These are phyloP conservation scores for Epichloe coenophiala DNA, from an alignment of 2,329 filamentous ascomycete genomes.

Conservation along the genomic window DNA sequence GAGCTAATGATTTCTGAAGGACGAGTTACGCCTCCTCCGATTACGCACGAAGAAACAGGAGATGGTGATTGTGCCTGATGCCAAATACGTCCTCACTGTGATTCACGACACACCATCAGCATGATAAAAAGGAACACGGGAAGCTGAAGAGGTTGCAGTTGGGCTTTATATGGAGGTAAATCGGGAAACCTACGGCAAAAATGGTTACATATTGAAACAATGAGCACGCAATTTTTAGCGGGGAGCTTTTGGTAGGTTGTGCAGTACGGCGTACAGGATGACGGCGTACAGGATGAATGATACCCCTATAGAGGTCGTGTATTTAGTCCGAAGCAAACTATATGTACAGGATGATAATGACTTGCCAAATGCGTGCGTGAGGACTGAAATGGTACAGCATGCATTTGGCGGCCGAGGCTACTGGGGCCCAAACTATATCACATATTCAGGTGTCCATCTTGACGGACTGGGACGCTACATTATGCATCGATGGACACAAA, in stretches of 20 bases:
- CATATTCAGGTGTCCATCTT: no score
- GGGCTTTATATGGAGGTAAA: not conserved
- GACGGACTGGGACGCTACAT: no score
- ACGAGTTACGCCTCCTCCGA: slow-evolving; percentile 63
- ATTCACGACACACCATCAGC: slow-evolving; percentile 69
- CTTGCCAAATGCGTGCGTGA: not conserved
- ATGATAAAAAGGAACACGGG: slow-evolving; percentile 19
- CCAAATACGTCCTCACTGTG: slow-evolving; percentile 65
- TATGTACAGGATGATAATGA: not conserved
- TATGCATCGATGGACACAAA: no score
- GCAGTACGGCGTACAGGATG: slow-evolving; percentile 4
- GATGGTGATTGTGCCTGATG: slow-evolving; percentile 68
- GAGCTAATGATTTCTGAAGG: slow-evolving; percentile 29
- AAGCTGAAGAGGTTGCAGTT: not conserved
- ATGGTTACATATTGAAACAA: not conserved
- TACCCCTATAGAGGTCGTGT: slow-evolving; percentile 3
- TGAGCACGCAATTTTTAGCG: not conserved
- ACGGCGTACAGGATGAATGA: slow-evolving; percentile 6
- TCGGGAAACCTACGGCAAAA: not conserved
- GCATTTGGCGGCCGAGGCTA: no score
- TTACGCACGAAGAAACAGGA: slow-evolving; percentile 77
- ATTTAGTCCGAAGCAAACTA: not conserved
- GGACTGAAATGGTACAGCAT: no score
- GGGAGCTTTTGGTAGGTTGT: not conserved
- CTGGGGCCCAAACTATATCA: no score